Conservation (phyloP, 495 filamentous ascomycete species). For the Podospora australis region DNA sequence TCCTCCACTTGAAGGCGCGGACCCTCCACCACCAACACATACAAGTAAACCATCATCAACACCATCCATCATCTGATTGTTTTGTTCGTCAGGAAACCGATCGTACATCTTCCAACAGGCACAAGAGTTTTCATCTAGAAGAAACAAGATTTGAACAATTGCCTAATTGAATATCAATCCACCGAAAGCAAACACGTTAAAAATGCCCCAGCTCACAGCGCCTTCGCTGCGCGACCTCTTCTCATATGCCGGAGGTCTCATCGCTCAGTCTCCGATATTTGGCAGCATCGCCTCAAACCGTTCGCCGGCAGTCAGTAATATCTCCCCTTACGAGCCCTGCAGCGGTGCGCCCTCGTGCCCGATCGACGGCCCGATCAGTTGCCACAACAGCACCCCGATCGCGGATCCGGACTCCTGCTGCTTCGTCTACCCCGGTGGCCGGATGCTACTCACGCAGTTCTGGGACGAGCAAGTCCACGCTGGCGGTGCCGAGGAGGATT, state of each 20-base stretch:
- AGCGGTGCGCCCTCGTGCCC: conserved; percentile 36
- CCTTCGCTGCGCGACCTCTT: conserved; percentile 11
- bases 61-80: too few relatives aligned
- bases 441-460: conserved; percentile 77
- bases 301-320: conserved; percentile 4
- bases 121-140: too few relatives aligned
- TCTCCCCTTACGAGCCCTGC: conserved; percentile 31
- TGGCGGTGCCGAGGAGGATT: conserved; percentile 62
- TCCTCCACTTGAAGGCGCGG: too few relatives aligned
- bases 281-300: neutral
- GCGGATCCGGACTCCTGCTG: conserved; percentile 65
- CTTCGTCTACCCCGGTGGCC: conserved; percentile 75
- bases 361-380: conserved; percentile 42
- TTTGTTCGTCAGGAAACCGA: too few relatives aligned
- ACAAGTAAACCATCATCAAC: neutral
- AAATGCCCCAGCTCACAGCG: too few relatives aligned
- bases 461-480: conserved; percentile 72
- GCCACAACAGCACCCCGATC: conserved; percentile 35
- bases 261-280: conserved; percentile 12
- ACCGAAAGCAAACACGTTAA: too few relatives aligned
- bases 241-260: conserved; percentile 11
- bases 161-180: too few relatives aligned
- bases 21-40: too few relatives aligned
- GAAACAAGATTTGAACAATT: neutral
- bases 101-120: too few relatives aligned